Evolutionary conservation across 768 basidiomycete species (phyloP), one percentile per base, ranked within the genome.

Genomic region (Suillus spraguei): DNA sequence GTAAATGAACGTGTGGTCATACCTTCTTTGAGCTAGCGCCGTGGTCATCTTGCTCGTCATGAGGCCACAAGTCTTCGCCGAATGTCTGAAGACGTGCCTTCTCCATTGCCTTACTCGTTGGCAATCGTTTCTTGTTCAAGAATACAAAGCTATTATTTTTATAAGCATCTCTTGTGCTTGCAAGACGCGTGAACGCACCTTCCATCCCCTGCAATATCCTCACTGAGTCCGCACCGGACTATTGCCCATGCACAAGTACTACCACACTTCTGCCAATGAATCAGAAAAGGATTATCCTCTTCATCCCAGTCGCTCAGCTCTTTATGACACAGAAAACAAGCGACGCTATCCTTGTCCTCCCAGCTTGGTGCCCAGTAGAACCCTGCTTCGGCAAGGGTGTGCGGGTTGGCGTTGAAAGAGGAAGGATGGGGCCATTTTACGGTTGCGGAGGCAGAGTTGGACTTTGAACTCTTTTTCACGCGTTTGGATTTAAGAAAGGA

Each of bases 281-380:
- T 89, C 46, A 85, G 81, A 67, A 91, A 90, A 1, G 96, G 95
- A 76, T 96, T 92, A 68, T 99, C 95, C 0, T 85, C 79, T 52
- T 80, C 81, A 54, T 91, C 91, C 96, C 96, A 99, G 22, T 90
- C 92, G 60, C 87, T 85, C 10, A 98, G 81, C 65, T 89, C 82
- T 69, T 95, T 92, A 52, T 81, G 82, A 78, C 96, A 99, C 66
- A 90, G 78, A 73, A 89, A 97, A 74, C 96, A 99, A 5, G 84
- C 81, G 24, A 91, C 94, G 68, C 85, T 88, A 76, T 95, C 93
- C 17, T 79, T 80, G 64, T 89, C 87, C 28, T 87, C 84, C 63
- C 79, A 78, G 66, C 83, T 85, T 0, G 93, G 93, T 65, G 81
- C 81, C 76, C 83, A 95, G 81, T 86, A 96, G 78, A 97, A 98